Evolutionary conservation across 192 early-diverging fungal genomes (phyloP), one percentile per base, ranked within the genome.

Genomic region (Gaertneriomyces sp.): DNA sequence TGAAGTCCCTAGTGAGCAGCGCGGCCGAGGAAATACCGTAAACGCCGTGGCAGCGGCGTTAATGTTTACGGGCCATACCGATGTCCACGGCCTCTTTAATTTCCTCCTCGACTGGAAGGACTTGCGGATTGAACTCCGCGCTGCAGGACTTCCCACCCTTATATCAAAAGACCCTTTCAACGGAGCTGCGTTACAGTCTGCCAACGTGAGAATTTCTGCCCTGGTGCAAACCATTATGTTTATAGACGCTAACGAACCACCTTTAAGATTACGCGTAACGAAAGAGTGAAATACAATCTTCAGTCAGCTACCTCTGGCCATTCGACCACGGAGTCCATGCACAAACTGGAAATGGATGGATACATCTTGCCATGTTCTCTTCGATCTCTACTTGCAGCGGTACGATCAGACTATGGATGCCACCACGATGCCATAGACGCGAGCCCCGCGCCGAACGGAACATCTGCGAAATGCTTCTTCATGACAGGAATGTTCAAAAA

Each of bases 61-160:
- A 12, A 53, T 39, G 5, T 70, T 70, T 42, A n/a, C 20, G 12
- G 53, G 45, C 20, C 45, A 16, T 12, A 14, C 25, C 17, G 19
- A 11, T n/a, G 61, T 70, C 17, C 61, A 70, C 14, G 20, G 45
- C 4, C 39, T 70, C 1, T 63, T 63, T 41, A 25, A 63, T 12
- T 70, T 64, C 42, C 54, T 70, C 7, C 53, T 70, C 5, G 49
- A 57, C 16, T 70, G 69, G 69, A 70, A 16, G 20, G 69, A 70
- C 12, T 61, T 53, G 38, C 51, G 56, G 20, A 63, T 45, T 38
- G 69, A 70, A 10, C 60, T 60, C 4, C 69, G 61, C 6, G 61
- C 69, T 1, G 40, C 12, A 42, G n/a, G 40, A 38, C 25, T 63
- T 6, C 69, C 69, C 1, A 56, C 39, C n/a, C 43, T 70, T 7